Percentiles rank a stretch among this genome's conserved stretches.
Evolutionary conservation across 2,329 filamentous ascomycete genomes (phyloP).

Genomic region (Calonectria leucothoes): DNA sequence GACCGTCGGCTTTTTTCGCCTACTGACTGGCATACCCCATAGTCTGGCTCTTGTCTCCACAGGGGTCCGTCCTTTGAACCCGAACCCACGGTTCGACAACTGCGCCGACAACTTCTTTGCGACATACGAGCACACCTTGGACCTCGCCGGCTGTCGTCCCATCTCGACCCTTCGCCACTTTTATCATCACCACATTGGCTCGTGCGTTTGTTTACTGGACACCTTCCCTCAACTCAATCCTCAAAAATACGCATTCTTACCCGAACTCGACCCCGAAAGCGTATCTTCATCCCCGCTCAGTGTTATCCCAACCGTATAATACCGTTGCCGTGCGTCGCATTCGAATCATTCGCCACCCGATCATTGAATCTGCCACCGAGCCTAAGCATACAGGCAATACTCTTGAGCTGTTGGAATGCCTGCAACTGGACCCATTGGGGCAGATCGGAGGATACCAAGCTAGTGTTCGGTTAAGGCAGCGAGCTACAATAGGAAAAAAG

Average conservation of each 20-base stretch:
- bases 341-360: not conserved
- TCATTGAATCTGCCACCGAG: not conserved
- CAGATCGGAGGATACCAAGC: conserved; percentile 26
- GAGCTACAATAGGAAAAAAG: conserved; percentile 21
- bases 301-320: not conserved
- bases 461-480: not conserved
- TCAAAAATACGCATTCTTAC: not conserved
- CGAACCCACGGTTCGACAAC: conserved; percentile 18
- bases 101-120: conserved; percentile 20
- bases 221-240: not conserved
- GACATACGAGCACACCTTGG: conserved; percentile 17
- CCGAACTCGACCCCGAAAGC: not conserved
- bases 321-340: not conserved
- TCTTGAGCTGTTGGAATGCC: conserved; percentile 26
- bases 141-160: conserved; percentile 16
- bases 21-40: conserved; percentile 39
- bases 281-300: not conserved
- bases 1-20: conserved; percentile 16
- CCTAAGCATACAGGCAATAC: conserved; percentile 21
- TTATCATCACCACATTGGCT: not conserved
- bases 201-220: not conserved
- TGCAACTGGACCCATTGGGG: conserved; percentile 21
- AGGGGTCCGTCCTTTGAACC: conserved; percentile 35
- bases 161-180: conserved; percentile 1
- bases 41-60: conserved; percentile 39